Conservation (phyloP, 164 flowering plant species). For the Cinnamomum micranthum region DNA sequence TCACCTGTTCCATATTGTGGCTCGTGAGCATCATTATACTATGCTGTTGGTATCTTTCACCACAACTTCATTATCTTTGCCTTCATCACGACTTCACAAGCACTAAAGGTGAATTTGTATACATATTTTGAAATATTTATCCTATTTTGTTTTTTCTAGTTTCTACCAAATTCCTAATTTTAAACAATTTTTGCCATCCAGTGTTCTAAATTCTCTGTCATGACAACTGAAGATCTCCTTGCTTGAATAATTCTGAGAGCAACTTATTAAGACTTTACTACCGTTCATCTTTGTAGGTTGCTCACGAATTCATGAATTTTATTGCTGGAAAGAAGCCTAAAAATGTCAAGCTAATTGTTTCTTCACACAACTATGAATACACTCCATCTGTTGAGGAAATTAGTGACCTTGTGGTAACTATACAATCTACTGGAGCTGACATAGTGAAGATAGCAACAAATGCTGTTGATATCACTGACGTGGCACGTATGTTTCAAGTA, state of each 20-base stretch:
- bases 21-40: too few relatives aligned
- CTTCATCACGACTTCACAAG: not conserved
- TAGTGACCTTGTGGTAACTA: slow-evolving; percentile 67
- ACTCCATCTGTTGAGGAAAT: slow-evolving; percentile 91
- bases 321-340: slow-evolving; percentile 57
- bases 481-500: slow-evolving; percentile 75
- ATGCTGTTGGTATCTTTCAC: not conserved
- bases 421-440: slow-evolving; percentile 94
- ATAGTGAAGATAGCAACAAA: slow-evolving; percentile 92
- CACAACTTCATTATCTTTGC: not conserved
- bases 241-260: not conserved
- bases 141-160: not conserved
- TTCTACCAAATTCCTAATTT: not conserved
- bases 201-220: not conserved
- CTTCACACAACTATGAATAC: slow-evolving; percentile 75
- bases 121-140: not conserved
- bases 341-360: slow-evolving; percentile 72
- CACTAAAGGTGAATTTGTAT: not conserved
- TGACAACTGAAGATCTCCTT: not conserved
- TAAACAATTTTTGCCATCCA: not conserved
- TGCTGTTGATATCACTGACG: slow-evolving; percentile 81
- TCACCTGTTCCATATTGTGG: too few relatives aligned
- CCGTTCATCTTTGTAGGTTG: slow-evolving; percentile 49
- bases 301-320: slow-evolving; percentile 58
- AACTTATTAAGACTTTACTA: not conserved